phyloP scores from a whole-genome alignment of 352 stramenopile species.

The Globisporangium okanoganense region DNA sequence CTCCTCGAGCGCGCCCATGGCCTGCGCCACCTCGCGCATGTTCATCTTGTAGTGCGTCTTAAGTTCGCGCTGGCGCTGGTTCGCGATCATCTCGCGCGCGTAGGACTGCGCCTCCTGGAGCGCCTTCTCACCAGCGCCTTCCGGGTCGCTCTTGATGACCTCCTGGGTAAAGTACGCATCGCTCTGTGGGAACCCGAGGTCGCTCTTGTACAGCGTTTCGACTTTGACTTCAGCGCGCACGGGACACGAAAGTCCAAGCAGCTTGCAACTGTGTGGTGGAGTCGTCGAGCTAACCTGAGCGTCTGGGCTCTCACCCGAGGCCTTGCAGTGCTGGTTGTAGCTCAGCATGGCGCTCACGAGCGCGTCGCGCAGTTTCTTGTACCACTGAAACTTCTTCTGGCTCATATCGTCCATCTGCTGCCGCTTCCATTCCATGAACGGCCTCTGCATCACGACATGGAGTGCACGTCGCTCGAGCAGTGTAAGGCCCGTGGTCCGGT shows the following conservation, averaged over 20 bases:
- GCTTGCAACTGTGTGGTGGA: constrained; percentile 31
- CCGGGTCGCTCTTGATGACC: constrained; percentile 68
- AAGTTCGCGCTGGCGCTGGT: constrained; percentile 41
- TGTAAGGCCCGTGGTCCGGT: constrained; percentile 58
- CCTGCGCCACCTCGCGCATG: constrained; percentile 47
- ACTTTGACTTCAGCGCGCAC: constrained; percentile 39
- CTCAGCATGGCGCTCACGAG: constrained; percentile 33
- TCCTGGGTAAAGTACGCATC: constrained; percentile 44
- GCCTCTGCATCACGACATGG: constrained; percentile 58
- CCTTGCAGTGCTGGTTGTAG: constrained; percentile 26
- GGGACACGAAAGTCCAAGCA: constrained; percentile 47
- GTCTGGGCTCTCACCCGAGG: background rate
- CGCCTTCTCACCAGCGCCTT: constrained; percentile 58
- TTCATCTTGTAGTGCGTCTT: constrained; percentile 60
- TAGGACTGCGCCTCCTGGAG: constrained; percentile 48
- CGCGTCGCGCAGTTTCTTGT: constrained; percentile 69
- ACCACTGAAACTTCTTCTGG: constrained; percentile 79
- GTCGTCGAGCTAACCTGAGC: background rate
- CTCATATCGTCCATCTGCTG: constrained; percentile 82
- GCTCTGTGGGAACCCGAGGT: constrained; percentile 46
- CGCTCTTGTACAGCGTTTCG: constrained; percentile 37
- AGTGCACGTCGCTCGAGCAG: constrained; percentile 86
- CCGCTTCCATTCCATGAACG: constrained; percentile 65
- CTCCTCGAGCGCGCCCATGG: constrained; percentile 57
- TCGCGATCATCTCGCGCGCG: constrained; percentile 36